Evolutionary conservation across 176 grass and related monocot genomes (phyloP).

Genomic region (Elymus sibiricus): DNA sequence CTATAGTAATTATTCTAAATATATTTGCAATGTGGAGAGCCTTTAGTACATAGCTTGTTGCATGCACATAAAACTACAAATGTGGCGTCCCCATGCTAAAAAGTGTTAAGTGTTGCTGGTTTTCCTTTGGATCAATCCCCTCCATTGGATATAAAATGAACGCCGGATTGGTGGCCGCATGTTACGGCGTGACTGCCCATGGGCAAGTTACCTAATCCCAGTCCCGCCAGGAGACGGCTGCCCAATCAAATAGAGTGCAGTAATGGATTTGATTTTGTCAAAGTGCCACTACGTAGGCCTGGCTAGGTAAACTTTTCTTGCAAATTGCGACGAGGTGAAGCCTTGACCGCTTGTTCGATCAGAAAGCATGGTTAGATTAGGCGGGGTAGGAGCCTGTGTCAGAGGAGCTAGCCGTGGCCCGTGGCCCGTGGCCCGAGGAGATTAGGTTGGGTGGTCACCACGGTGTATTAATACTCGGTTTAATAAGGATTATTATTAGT

Average conservation of each 20-base stretch:
- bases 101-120: too few species aligned
- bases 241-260: conserved; percentile 10
- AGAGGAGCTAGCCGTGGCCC: background rate
- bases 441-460: conserved; percentile 42
- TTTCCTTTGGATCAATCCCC: too few species aligned
- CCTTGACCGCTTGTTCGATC: background rate
- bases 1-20: too few species aligned
- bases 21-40: too few species aligned
- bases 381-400: background rate
- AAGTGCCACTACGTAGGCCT: background rate
- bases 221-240: background rate
- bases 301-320: background rate
- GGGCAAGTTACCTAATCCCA: too few species aligned
- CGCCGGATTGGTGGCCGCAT: too few species aligned
- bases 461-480: background rate
- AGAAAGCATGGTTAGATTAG: background rate
- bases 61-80: too few species aligned
- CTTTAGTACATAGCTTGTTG: too few species aligned
- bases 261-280: conserved; percentile 27
- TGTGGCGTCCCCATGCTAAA: too few species aligned
- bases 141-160: too few species aligned
- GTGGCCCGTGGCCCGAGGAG: conserved; percentile 24
- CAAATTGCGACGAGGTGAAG: background rate
- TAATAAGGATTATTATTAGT: background rate
- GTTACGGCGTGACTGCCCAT: too few species aligned